Percentiles rank a stretch among this genome's conserved stretches.
Evolutionary conservation across 116 monocot species (phyloP).

Genomic region (Papilionanthe hybrid): DNA sequence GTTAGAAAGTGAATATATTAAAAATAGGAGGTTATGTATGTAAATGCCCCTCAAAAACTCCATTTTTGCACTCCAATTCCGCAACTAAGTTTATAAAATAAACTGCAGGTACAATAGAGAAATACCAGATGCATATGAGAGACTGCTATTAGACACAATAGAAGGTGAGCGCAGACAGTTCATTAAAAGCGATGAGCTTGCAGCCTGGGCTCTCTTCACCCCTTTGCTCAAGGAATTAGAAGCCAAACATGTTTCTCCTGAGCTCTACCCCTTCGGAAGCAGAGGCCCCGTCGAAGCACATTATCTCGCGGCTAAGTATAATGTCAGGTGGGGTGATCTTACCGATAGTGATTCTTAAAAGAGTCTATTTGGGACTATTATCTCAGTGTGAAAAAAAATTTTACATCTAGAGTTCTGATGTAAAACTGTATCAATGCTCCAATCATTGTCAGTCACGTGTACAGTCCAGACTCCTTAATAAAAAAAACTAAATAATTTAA

Average conservation of each 20-base stretch:
- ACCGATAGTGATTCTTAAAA: slow-evolving; percentile 8
- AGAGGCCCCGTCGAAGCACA: slow-evolving; percentile 70
- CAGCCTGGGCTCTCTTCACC: slow-evolving; percentile 77
- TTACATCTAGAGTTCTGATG: too few relatives aligned
- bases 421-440: too few relatives aligned
- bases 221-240: slow-evolving; percentile 64
- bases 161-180: slow-evolving; percentile 65
- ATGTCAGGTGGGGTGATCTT: slow-evolving; percentile 73
- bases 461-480: too few relatives aligned
- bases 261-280: slow-evolving; percentile 71
- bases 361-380: too few relatives aligned
- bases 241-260: slow-evolving; percentile 57
- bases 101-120: slow-evolving; percentile 47
- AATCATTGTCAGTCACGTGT: too few relatives aligned
- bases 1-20: too few relatives aligned
- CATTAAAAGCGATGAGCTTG: slow-evolving; percentile 78
- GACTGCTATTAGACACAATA: slow-evolving; percentile 63
- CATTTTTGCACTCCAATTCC: too few relatives aligned
- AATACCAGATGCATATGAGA: slow-evolving; percentile 82
- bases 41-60: too few relatives aligned
- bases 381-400: too few relatives aligned
- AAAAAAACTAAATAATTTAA: too few relatives aligned
- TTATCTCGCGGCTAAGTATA: slow-evolving; percentile 71
- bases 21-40: too few relatives aligned
- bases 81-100: not conserved